phyloP scores from a whole-genome alignment of 441 rosid genomes.

The Bruguiera hainesii region DNA sequence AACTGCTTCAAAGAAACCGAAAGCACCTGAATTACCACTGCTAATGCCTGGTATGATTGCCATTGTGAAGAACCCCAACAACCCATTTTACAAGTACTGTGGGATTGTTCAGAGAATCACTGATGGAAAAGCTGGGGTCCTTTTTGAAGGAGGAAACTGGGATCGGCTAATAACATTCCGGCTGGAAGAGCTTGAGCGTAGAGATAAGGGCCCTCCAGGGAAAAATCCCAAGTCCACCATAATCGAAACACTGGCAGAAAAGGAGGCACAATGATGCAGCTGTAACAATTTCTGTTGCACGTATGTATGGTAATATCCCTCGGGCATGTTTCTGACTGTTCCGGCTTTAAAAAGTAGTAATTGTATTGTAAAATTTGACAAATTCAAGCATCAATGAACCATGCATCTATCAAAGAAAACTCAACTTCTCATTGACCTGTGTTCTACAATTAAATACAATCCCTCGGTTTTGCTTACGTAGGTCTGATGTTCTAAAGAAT shows the following conservation, averaged over 20 bases:
- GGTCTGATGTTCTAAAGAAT: conserved; percentile 17
- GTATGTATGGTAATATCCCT: conserved; percentile 56
- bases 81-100: conserved; percentile 76
- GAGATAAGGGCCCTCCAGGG: conserved; percentile 81
- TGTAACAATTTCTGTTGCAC: conserved; percentile 34
- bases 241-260: conserved; percentile 15
- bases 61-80: conserved; percentile 68
- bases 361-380: conserved; percentile 11
- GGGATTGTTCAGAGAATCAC: conserved; percentile 79
- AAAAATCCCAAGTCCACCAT: conserved; percentile 70
- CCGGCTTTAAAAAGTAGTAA: conserved; percentile 76
- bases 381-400: too few species aligned
- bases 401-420: too few species aligned
- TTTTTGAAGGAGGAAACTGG: conserved; percentile 89
- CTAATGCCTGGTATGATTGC: conserved; percentile 93
- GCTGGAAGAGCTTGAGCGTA: conserved; percentile 71
- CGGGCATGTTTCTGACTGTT: conserved; percentile 75
- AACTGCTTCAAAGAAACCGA: conserved; percentile 47
- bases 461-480: too few species aligned
- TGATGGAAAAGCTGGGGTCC: conserved; percentile 88
- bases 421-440: too few species aligned
- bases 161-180: conserved; percentile 73
- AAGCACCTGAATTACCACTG: conserved; percentile 69
- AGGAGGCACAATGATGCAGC: neutral
- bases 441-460: too few species aligned